Evolutionary conservation across 371 early-diverging fungal genomes (phyloP).

Genomic region (Saksenaea vasiformis): DNA sequence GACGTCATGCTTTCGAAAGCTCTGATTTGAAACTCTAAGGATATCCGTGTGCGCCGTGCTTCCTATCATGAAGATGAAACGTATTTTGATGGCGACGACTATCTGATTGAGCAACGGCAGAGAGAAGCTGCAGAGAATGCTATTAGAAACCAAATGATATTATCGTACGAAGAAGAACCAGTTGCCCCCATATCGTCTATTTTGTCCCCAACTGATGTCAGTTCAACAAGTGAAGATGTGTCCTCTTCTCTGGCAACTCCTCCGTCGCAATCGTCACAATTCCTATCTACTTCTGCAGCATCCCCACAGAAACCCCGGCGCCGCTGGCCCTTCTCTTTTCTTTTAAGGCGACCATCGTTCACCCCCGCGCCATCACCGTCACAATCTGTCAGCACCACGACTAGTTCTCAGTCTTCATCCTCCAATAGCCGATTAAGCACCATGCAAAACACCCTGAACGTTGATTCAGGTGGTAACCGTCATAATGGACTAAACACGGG

Average conservation of each 20-base stretch:
- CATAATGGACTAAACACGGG: background rate
- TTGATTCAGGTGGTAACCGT: background rate
- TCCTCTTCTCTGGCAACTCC: background rate
- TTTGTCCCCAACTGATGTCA: background rate
- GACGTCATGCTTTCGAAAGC: background rate
- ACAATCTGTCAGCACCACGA: background rate
- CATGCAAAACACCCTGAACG: background rate
- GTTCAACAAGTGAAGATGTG: background rate
- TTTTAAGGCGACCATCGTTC: background rate
- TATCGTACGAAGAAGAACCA: background rate
- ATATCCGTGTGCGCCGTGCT: background rate
- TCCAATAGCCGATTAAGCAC: background rate
- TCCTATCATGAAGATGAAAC: background rate
- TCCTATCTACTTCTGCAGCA: background rate
- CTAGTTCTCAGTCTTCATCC: background rate
- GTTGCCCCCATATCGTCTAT: background rate
- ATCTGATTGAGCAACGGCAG: background rate
- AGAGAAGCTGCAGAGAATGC: slow-evolving; percentile 1
- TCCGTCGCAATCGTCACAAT: background rate
- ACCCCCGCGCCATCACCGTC: background rate
- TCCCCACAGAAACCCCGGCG: background rate
- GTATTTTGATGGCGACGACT: background rate
- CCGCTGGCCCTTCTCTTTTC: background rate
- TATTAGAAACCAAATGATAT: background rate
- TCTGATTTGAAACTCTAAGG: slow-evolving; percentile 6